Evolutionary conservation across 352 stramenopile species (phyloP).

Genomic region (Hyaloperonospora brassicae): DNA sequence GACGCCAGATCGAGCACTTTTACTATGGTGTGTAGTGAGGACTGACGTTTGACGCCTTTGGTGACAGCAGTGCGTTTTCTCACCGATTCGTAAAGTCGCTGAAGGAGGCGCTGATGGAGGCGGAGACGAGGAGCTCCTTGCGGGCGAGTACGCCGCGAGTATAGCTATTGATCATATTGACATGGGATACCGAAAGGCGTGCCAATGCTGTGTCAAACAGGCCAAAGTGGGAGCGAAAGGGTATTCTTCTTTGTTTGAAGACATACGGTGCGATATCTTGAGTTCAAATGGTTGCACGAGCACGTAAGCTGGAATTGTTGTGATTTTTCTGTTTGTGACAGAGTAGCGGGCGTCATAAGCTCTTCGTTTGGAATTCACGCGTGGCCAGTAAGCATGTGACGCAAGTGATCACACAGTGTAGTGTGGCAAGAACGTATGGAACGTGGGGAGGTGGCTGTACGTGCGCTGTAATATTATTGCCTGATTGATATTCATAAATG

Average conservation of each 20-base stretch:
- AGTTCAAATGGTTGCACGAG: too few species aligned
- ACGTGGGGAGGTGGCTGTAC: too few species aligned
- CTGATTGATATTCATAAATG: too few species aligned
- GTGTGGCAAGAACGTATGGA: too few species aligned
- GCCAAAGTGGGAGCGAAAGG: slow-evolving; percentile 65
- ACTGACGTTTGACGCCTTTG: slow-evolving; percentile 61
- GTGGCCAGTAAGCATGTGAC: slow-evolving; percentile 66
- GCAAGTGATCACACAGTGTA: slow-evolving; percentile 67
- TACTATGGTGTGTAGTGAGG: slow-evolving; percentile 78
- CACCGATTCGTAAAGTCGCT: slow-evolving; percentile 65
- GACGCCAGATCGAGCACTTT: slow-evolving; percentile 51
- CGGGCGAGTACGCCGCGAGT: slow-evolving; percentile 62
- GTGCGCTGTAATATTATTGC: too few species aligned
- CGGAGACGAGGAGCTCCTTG: slow-evolving; percentile 51
- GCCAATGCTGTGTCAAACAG: slow-evolving; percentile 36
- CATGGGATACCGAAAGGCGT: too few species aligned
- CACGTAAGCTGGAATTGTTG: neutral
- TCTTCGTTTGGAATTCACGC: slow-evolving; percentile 74
- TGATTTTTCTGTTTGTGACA: slow-evolving; percentile 20
- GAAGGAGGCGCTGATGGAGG: too few species aligned
- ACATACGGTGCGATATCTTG: too few species aligned
- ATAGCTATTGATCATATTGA: slow-evolving; percentile 67
- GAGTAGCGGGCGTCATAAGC: slow-evolving; percentile 46
- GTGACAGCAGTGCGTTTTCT: slow-evolving; percentile 43
- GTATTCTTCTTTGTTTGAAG: slow-evolving; percentile 47